phyloP scores from a whole-genome alignment of 148 eudicot genomes.

The Arctostaphylos glauca region DNA sequence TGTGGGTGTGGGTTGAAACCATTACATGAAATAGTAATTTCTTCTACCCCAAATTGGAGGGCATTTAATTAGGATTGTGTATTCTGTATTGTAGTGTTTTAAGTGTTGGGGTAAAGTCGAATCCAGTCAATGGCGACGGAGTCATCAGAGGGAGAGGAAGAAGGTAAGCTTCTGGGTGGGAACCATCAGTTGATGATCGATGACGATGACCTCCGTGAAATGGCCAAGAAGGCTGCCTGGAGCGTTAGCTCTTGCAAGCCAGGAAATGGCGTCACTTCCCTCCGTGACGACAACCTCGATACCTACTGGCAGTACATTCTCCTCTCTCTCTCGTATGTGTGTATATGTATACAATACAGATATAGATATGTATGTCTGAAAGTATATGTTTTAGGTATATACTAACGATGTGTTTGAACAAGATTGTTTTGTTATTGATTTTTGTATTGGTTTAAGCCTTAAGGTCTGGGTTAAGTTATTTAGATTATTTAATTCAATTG shows the following conservation, averaged over 20 bases:
- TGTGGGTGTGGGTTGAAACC: no score
- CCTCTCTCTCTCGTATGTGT: slow-evolving; percentile 1
- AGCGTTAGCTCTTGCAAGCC: slow-evolving; percentile 97
- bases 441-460: no score
- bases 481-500: no score
- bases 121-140: slow-evolving; percentile 49
- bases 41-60: no score
- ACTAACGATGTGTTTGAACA: no score
- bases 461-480: no score
- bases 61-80: no score
- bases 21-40: no score
- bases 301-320: slow-evolving; percentile 82
- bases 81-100: no score
- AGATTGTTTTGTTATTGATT: no score
- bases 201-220: slow-evolving; percentile 81
- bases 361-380: background rate
- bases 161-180: slow-evolving; percentile 74
- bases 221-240: slow-evolving; percentile 96
- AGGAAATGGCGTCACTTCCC: slow-evolving; percentile 78
- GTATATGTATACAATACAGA: background rate
- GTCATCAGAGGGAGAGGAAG: slow-evolving; percentile 86
- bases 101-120: no score
- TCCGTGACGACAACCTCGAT: slow-evolving; percentile 74
- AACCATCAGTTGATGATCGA: slow-evolving; percentile 48
- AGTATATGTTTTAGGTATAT: no score